These are phyloP conservation scores for Aureobasidium sp. DNA, from an alignment of 2,329 filamentous ascomycete genomes.

Conservation along the genomic window DNA sequence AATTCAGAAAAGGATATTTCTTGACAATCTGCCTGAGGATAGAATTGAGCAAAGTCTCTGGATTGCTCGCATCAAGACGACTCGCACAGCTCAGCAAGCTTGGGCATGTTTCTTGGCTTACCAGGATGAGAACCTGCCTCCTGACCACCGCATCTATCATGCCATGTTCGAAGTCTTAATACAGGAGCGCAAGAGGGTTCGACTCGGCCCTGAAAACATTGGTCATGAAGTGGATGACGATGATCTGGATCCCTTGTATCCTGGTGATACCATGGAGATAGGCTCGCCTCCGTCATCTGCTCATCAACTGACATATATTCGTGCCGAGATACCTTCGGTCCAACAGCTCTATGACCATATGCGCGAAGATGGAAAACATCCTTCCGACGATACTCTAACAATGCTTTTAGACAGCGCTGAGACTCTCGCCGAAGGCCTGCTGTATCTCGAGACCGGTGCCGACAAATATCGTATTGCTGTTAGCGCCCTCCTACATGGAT, in stretches of 20 bases:
- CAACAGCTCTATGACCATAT: conserved; percentile 55
- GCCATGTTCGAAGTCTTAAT: conserved; percentile 54
- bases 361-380: conserved; percentile 34
- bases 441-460: conserved; percentile 37
- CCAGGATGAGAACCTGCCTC: conserved; percentile 36
- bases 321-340: conserved; percentile 54
- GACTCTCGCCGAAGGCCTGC: conserved; percentile 41
- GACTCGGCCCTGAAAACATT: neutral
- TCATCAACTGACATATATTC: conserved; percentile 58
- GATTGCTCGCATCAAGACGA: conserved; percentile 52
- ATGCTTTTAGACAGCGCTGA: conserved; percentile 51
- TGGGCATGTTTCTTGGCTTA: conserved; percentile 59
- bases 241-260: conserved; percentile 31
- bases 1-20: conserved; percentile 50
- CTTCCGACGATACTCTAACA: conserved; percentile 34
- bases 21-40: neutral
- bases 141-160: conserved; percentile 41
- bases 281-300: conserved; percentile 50
- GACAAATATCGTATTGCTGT: neutral
- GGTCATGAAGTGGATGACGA: conserved; percentile 17
- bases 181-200: conserved; percentile 26
- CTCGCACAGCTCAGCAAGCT: conserved; percentile 55
- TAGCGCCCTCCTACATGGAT: conserved; percentile 18
- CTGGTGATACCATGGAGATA: conserved; percentile 55
- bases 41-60: conserved; percentile 35